Evolutionary conservation across 2,329 filamentous ascomycete species (phyloP), one percentile per base, ranked within the genome.

Genomic region (Penicillium sp.): DNA sequence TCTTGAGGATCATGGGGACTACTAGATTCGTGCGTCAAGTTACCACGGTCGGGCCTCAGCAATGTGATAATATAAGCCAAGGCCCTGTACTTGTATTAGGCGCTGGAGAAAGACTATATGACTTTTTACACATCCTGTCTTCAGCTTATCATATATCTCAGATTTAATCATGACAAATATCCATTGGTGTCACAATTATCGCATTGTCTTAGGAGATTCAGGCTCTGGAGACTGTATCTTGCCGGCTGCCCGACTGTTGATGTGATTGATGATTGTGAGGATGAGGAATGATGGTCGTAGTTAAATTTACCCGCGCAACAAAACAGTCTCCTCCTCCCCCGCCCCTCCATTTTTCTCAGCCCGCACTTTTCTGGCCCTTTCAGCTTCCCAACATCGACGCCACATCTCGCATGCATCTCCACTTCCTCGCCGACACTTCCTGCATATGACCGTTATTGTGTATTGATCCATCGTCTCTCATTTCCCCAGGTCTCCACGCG

Each of bases 71-170:
- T 4, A 39, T 39, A 35, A 51, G 49, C 39, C 31, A 19, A 6
- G 35, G 19, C 49, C 16, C 16, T 50, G 31, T 33, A n/a, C 37
- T 11, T 22, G 46, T n/a, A 43, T 47, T 52, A 33, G 44, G 43
- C 16, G 41, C 46, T 40, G 56, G 43, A 51, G 50, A 31, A 18
- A 59, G 52, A 31, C 31, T 31, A 6, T 31, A 11, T 46, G 36
- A 55, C 53, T 56, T 7, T 54, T 50, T 19, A 40, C 19, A 27
- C 22, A 46, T 58, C 47, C 41, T 59, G 46, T 59, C 56, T 40
- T 39, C 31, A 58, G 55, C 13, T 56, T 57, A 58, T 52, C 50
- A 46, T 60, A 55, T 64, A 62, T 50, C 39, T 50, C 40, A 56
- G 40, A 50, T 55, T 35, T 63, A 63, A 63, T 63, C 43, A 51